A percentile compares a stretch with the other conserved stretches of the same genome.
Conservation (phyloP, 2,329 filamentous ascomycete species). For the Colletotrichum sp. region DNA sequence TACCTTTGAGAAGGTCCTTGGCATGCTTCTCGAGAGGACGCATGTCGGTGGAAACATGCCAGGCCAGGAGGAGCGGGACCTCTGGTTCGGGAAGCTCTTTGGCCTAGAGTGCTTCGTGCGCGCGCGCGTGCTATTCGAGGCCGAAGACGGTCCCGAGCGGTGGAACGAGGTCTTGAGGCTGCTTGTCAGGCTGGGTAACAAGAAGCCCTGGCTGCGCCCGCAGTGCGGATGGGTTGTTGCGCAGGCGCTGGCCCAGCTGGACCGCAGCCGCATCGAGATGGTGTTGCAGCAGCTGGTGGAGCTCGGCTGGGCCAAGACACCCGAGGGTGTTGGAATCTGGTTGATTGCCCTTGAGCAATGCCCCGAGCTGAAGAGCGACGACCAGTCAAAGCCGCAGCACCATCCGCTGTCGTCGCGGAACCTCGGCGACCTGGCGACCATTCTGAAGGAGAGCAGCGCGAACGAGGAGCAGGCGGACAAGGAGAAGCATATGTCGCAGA, state of each 20-base stretch:
- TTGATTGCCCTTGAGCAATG: constrained; percentile 70
- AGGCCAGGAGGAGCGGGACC: constrained; percentile 82
- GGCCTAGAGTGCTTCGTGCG: constrained; percentile 86
- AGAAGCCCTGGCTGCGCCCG: constrained; percentile 87
- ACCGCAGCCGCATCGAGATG: constrained; percentile 45
- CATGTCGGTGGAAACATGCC: constrained; percentile 56
- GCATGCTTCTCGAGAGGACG: constrained; percentile 59
- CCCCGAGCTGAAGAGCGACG: constrained; percentile 51
- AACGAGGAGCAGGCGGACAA: constrained; percentile 52
- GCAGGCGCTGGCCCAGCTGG: constrained; percentile 69
- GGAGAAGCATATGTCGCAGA: constrained; percentile 32
- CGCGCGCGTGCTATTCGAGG: constrained; percentile 69
- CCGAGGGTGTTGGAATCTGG: constrained; percentile 91
- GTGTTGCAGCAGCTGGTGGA: constrained; percentile 66
- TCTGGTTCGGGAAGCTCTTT: constrained; percentile 84
- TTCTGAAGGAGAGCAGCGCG: constrained; percentile 77
- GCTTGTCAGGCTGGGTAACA: constrained; percentile 74
- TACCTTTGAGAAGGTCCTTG: constrained; percentile 60
- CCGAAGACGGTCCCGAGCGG: constrained; percentile 49
- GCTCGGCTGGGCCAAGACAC: constrained; percentile 76
- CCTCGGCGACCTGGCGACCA: constrained; percentile 70
- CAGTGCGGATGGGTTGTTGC: constrained; percentile 86
- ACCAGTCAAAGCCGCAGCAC: constrained; percentile 75
- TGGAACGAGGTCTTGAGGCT: constrained; percentile 75
- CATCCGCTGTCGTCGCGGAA: constrained; percentile 76